phyloP scores from a whole-genome alignment of 176 grass and related monocot genomes.

The Panicum miliaceum region DNA sequence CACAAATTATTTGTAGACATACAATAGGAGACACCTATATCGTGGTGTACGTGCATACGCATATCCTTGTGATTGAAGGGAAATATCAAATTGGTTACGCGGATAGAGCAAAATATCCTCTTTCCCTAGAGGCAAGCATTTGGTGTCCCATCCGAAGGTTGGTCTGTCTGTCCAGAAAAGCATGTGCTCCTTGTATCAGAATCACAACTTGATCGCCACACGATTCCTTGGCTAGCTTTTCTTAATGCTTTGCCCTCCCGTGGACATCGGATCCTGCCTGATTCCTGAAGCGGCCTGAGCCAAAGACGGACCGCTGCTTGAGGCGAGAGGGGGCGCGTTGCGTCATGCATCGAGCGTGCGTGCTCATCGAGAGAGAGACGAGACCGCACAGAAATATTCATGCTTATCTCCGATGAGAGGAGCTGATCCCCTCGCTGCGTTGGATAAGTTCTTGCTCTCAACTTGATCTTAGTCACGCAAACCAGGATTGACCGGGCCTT shows the following conservation, averaged over 20 bases:
- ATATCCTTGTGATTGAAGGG: not conserved
- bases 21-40: too few species aligned
- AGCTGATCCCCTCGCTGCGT: not conserved
- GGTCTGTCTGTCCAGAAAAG: not conserved
- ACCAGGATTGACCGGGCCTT: too few species aligned
- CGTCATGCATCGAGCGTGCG: not conserved
- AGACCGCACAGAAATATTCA: slow-evolving; percentile 35
- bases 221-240: slow-evolving; percentile 23
- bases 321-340: not conserved
- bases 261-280: slow-evolving; percentile 7
- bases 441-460: slow-evolving; percentile 22
- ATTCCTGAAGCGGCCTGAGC: not conserved
- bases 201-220: not conserved
- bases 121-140: not conserved
- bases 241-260: not conserved
- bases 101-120: not conserved
- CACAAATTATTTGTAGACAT: too few species aligned
- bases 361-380: not conserved
- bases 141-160: not conserved
- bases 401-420: slow-evolving; percentile 7
- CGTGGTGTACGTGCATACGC: too few species aligned
- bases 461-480: slow-evolving; percentile 2
- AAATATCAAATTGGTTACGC: not conserved
- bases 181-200: not conserved
- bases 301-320: not conserved